Evolutionary conservation across 2,329 filamentous ascomycete species (phyloP).

Genomic region (Juglanconis juglandina): DNA sequence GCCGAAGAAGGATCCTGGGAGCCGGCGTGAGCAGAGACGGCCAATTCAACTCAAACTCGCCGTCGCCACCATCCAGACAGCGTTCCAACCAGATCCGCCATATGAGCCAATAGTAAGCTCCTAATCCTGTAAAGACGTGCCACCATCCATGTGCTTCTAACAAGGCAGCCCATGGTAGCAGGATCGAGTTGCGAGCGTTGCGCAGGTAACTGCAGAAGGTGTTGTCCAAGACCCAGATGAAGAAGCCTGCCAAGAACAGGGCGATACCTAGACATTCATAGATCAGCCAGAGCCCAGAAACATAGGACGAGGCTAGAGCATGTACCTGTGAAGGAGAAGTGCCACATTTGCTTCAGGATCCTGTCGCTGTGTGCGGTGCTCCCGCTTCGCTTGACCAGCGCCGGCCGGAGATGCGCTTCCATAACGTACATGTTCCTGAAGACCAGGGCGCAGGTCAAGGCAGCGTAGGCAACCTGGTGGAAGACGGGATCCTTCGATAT

Average conservation of each 20-base stretch:
- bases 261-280: conserved; percentile 47
- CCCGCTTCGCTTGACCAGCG: conserved; percentile 35
- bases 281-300: background rate
- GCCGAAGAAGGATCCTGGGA: conserved; percentile 41
- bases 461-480: conserved; percentile 75
- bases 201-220: conserved; percentile 66
- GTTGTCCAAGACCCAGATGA: conserved; percentile 78
- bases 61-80: conserved; percentile 69
- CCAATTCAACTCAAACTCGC: conserved; percentile 71
- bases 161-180: conserved; percentile 75
- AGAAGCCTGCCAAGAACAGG: conserved; percentile 72
- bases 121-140: conserved; percentile 78
- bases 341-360: conserved; percentile 66
- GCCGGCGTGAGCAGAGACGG: conserved; percentile 54
- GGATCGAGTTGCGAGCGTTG: conserved; percentile 62
- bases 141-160: conserved; percentile 59
- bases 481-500: conserved; percentile 78
- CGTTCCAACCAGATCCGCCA: conserved; percentile 82
- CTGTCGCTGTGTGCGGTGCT: conserved; percentile 47
- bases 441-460: conserved; percentile 68
- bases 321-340: conserved; percentile 59
- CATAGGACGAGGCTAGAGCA: conserved; percentile 25
- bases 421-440: conserved; percentile 74
- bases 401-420: conserved; percentile 48
- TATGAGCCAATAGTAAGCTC: conserved; percentile 79